Conservation (phyloP, 768 basidiomycete genomes). For the Suillus subluteus region DNA sequence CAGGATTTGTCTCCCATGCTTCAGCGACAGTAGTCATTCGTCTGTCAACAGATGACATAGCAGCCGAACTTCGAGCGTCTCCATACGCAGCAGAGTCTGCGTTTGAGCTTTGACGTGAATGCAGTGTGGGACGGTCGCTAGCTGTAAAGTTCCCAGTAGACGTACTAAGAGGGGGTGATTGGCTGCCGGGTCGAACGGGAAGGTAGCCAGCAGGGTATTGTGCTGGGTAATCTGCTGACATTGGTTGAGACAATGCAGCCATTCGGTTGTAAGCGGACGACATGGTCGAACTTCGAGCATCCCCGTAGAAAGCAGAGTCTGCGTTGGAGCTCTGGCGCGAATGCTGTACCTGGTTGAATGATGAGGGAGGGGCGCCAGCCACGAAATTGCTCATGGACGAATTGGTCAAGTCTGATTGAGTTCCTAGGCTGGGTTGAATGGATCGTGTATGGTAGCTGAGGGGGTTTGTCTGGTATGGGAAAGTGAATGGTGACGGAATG, state of each 20-base stretch:
- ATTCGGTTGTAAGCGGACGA: constrained; percentile 42
- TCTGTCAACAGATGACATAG: constrained; percentile 42
- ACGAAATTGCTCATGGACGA: not conserved
- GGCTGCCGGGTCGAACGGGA: constrained; percentile 14
- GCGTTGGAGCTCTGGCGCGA: constrained; percentile 23
- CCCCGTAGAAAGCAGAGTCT: constrained; percentile 20
- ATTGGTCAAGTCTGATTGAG: constrained; percentile 22
- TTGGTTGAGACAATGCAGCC: no score
- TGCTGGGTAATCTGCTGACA: no score
- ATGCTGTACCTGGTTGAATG: constrained; percentile 9
- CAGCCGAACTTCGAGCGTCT: constrained; percentile 21
- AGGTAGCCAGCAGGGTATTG: no score
- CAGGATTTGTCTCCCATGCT: not conserved
- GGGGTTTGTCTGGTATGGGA: constrained; percentile 30
- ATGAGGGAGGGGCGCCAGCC: not conserved
- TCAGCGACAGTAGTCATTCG: constrained; percentile 44
- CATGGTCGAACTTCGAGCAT: constrained; percentile 22
- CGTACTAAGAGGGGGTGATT: constrained; percentile 1
- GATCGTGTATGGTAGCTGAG: constrained; percentile 27
- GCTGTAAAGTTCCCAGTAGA: no score
- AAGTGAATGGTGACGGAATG: constrained; percentile 35
- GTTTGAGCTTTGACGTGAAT: constrained; percentile 24
- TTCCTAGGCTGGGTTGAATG: constrained; percentile 31
- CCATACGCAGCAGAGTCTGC: constrained; percentile 18
- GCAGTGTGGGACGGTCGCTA: not conserved